These are phyloP conservation scores for Lasiosphaeria miniovina DNA, from an alignment of 495 filamentous ascomycete genomes.

Conservation along the genomic window DNA sequence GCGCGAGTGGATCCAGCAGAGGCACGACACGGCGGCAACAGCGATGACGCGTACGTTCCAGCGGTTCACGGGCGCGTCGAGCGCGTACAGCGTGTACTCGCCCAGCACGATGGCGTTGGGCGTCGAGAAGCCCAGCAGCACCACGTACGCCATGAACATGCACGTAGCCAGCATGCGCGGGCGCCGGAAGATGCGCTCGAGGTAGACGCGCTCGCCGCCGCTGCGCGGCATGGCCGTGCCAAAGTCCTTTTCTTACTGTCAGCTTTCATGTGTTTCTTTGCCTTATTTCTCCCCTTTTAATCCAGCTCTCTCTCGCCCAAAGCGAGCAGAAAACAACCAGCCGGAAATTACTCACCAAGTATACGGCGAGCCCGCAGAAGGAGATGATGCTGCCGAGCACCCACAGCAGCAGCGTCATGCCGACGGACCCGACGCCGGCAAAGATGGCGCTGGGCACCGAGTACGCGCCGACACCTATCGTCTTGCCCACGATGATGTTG, in stretches of 20 bases:
- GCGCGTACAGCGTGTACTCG: conserved; percentile 62
- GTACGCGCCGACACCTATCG: conserved; percentile 33
- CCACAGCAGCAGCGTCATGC: conserved; percentile 33
- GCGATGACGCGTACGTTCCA: conserved; percentile 63
- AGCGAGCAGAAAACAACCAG: too few species aligned
- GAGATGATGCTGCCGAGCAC: conserved; percentile 36
- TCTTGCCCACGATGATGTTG: conserved; percentile 37
- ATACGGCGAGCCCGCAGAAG: conserved; percentile 47
- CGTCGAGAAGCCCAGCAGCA: conserved; percentile 51
- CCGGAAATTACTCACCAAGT: conserved; percentile 26
- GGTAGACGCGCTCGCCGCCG: conserved; percentile 57
- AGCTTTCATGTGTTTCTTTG: too few species aligned
- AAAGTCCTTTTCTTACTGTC: conserved; percentile 30
- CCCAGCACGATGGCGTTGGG: conserved; percentile 67
- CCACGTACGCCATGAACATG: conserved; percentile 58
- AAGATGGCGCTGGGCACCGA: conserved; percentile 33
- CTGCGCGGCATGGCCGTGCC: conserved; percentile 52
- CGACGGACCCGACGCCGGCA: conserved; percentile 33
- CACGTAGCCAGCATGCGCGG: conserved; percentile 60
- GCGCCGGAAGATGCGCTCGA: conserved; percentile 61
- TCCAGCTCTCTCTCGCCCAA: too few species aligned
- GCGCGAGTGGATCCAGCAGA: conserved; percentile 54
- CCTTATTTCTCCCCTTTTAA: too few species aligned
- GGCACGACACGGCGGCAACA: conserved; percentile 47
- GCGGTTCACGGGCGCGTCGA: conserved; percentile 46